Evolutionary conservation across 2,329 filamentous ascomycete genomes (phyloP), one percentile per base, ranked within the genome.

Genomic region (Grosmannia huntii): DNA sequence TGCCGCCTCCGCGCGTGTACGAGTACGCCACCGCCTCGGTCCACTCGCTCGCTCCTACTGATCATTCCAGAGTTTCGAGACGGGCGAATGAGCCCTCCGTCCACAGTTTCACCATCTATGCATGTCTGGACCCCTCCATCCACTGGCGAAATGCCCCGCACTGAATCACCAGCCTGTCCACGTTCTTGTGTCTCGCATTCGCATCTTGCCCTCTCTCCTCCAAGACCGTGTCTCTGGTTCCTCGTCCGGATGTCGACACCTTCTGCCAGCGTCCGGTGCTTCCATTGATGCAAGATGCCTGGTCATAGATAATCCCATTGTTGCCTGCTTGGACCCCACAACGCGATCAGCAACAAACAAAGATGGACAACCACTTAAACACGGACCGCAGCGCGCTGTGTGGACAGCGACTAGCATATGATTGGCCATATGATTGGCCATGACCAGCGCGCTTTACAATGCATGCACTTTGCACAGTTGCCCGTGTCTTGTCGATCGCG

Each of bases 331-430:
- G 4, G 21, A 28, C 48, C 48, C 49, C 55, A 23, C 55, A 31
- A 23, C 49, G 33, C 49, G 48, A 33, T 25, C 23, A 21, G 52
- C 33, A 53, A 28, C 23, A 52, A 52, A 38, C 31, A 38, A 36
- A 23, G 10, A 10, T 31, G 27, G 9, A 60, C 31, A 55, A 59
- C 56, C 59, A 57, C 41, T 57, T 57, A 51, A 57, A 57, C 55
- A 52, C 54, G 54, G 58, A 48, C 49, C 46, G 14, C 55, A n/a
- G 25, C 55, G 46, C 49, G 56, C n/a, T 38, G 28, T 12, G 23
- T n/a, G 9, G 19, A 28, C 16, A 33, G 33, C n/a, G 19, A 14
- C 38, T 31, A 44, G 21, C 36, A 19, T 53, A 11, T 48, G 27
- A 57, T 57, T 53, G 56, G 56, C 25, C 36, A 19, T 53, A 11